These are phyloP conservation scores for Salix caprea DNA, from an alignment of 345 rosid genomes.

Conservation along the genomic window DNA sequence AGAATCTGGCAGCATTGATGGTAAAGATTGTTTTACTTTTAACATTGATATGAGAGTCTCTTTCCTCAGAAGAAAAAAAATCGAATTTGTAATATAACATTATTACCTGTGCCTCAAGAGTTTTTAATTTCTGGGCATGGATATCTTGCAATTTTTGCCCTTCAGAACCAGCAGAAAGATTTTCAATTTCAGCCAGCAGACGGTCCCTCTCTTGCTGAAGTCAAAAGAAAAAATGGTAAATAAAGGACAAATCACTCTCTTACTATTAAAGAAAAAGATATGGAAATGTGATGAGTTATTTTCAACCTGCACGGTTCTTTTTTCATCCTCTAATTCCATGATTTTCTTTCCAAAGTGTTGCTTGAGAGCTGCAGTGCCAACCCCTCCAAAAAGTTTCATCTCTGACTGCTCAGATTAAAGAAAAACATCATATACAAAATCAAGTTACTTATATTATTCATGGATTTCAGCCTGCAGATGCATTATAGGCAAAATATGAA, in stretches of 20 bases:
- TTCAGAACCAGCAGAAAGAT: constrained; percentile 66
- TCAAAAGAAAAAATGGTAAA: constrained; percentile 7
- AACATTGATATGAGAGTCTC: background rate
- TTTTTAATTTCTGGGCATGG: constrained; percentile 77
- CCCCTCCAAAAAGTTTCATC: constrained; percentile 85
- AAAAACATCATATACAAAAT: background rate
- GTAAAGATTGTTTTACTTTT: constrained; percentile 7
- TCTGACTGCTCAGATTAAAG: constrained; percentile 56
- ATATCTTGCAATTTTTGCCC: constrained; percentile 83
- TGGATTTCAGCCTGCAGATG: background rate
- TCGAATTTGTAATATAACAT: constrained; percentile 6
- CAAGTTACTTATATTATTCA: background rate
- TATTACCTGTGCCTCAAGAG: constrained; percentile 78
- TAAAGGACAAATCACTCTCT: constrained; percentile 6
- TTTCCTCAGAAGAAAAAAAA: background rate
- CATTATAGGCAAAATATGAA: background rate
- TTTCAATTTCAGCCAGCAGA: constrained; percentile 81
- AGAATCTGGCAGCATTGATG: constrained; percentile 45
- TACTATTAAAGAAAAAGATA: background rate
- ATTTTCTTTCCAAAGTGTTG: constrained; percentile 95
- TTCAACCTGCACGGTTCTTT: constrained; percentile 77
- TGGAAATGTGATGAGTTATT: constrained; percentile 6
- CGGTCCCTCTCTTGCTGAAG: constrained; percentile 91
- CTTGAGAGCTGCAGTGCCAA: constrained; percentile 67
- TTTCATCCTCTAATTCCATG: constrained; percentile 84